Base-by-base conservation (phyloP, 1,139 yeast species). In the Candida anutae region DNA sequence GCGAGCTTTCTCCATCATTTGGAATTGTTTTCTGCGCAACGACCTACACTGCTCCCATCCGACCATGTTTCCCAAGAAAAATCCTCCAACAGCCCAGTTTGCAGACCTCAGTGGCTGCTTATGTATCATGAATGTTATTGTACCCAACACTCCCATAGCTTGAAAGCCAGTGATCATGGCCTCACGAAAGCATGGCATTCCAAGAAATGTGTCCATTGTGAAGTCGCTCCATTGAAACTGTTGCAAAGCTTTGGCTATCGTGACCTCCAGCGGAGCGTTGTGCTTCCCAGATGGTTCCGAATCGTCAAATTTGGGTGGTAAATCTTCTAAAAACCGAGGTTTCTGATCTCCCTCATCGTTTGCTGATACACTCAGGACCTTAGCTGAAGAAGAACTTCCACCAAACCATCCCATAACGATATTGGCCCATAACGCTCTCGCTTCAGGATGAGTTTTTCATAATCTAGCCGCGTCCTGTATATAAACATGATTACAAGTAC, bases 21-120 rank as follows among this genome's bases (percentile, higher is more conserved):
- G 67, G 44, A 72, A 63, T 25, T 79, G 75, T 40, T 71, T 68
- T 44, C 80, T 64, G 48, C 94, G 62, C 31, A 75, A 67, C 28
- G 76, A 69, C 34, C 95, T 65, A 50, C 97, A 88, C 53, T 84
- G 94, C 51, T 88, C 95, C 95, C 95, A 88, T 1, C 94, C 84
- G 21, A 83, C 77, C 1, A 82, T 66, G 28, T 84, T 77, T 1
- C 95, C 96, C 21, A 85, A 52, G 36, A 83, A 56, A 39, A 87
- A 74, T 4, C 94, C 94, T 25, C 84, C 82, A 28, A 83, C 66
- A 5, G 79, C 78, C 95, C 96, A 88, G 50, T 87, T 83, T 18
- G 75, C 59, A 1, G 93, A 76, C 37, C 70, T 67, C 5, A 60
- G 48, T 1, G 78, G 63, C 22, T 77, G 71, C 42, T 79, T 76